Conservation (phyloP, 306 rosid genomes). For the Rubus parviflorus region DNA sequence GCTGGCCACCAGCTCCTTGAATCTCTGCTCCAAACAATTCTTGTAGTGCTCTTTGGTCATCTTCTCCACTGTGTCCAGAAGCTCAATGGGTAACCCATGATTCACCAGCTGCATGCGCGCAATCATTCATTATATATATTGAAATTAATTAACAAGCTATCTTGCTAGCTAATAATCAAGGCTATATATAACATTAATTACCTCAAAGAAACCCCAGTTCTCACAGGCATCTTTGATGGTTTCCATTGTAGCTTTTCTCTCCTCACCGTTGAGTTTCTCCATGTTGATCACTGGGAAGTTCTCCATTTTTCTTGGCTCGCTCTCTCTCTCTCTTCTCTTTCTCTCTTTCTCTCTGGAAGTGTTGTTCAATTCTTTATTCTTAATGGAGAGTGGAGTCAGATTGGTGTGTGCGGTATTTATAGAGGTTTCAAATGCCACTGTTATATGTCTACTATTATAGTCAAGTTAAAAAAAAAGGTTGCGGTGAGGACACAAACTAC, state of each 20-base stretch:
- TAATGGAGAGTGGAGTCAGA: constrained; percentile 1
- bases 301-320: constrained; percentile 40
- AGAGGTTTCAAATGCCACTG: constrained; percentile 15
- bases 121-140: neutral
- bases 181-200: constrained; percentile 13
- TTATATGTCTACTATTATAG: neutral
- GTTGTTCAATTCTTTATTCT: constrained; percentile 10
- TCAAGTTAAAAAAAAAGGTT: neutral
- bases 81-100: constrained; percentile 63
- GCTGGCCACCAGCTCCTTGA: constrained; percentile 55
- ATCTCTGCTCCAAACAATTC: constrained; percentile 71
- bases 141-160: neutral
- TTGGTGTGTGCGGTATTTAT: constrained; percentile 39
- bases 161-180: neutral
- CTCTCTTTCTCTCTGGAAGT: constrained; percentile 29
- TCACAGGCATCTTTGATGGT: constrained; percentile 88
- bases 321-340: constrained; percentile 3
- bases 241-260: constrained; percentile 51
- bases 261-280: constrained; percentile 68
- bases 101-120: constrained; percentile 63
- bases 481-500: neutral
- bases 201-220: constrained; percentile 99
- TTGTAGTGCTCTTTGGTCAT: constrained; percentile 75
- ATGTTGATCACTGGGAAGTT: constrained; percentile 75
- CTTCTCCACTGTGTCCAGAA: constrained; percentile 76